These are phyloP conservation scores for Starmera dryadoides DNA, from an alignment of 805 yeast genomes.

Conservation along the genomic window DNA sequence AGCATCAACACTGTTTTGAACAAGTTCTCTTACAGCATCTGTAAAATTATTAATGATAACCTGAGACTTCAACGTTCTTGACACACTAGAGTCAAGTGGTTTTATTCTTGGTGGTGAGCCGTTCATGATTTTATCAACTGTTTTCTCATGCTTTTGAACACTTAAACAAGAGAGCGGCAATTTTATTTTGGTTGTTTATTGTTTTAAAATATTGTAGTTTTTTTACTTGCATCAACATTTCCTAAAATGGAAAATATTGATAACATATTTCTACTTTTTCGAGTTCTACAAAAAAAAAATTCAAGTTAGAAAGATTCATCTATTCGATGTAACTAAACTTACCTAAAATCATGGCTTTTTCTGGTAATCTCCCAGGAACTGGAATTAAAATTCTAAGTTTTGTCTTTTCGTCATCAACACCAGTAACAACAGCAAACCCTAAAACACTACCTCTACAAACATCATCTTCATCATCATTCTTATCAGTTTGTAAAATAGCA, in stretches of 20 bases:
- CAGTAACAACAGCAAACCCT: constrained; percentile 58
- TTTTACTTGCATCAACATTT: no score
- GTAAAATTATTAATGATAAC: constrained; percentile 26
- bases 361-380: constrained; percentile 80
- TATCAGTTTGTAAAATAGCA: constrained; percentile 50
- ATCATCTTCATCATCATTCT: constrained; percentile 38
- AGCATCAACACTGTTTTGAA: constrained; percentile 53
- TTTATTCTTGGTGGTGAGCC: not conserved
- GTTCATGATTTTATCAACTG: no score
- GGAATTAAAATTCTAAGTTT: constrained; percentile 74
- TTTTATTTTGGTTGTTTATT: no score
- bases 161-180: no score
- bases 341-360: constrained; percentile 67
- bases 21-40: constrained; percentile 40
- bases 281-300: no score
- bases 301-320: no score
- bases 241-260: no score
- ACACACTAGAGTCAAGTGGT: not conserved
- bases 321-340: constrained; percentile 78
- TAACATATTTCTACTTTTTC: no score
- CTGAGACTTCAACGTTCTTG: constrained; percentile 24
- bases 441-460: constrained; percentile 51
- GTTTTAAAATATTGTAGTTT: no score
- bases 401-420: constrained; percentile 66
- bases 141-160: no score